phyloP scores from a whole-genome alignment of 768 basidiomycete genomes.

The Dacryopinax primogenitus region DNA sequence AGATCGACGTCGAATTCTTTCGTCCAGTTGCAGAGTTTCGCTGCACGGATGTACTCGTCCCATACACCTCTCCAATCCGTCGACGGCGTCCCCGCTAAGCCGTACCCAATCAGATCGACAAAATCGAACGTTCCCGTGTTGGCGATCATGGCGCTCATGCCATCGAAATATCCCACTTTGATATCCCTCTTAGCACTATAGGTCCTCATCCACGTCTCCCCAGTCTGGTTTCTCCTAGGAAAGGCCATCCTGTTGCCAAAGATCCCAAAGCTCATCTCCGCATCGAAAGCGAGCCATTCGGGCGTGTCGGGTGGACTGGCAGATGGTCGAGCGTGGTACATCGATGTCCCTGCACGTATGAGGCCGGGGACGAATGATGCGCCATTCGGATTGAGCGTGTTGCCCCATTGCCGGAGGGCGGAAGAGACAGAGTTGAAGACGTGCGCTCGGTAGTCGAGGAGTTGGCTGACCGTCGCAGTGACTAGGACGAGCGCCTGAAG shows the following conservation, averaged over 20 bases:
- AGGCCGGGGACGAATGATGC: slow-evolving; percentile 22
- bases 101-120: slow-evolving; percentile 20
- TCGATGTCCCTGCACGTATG: slow-evolving; percentile 20
- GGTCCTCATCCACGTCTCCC: slow-evolving; percentile 19
- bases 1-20: slow-evolving; percentile 13
- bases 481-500: neutral
- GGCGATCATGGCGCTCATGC: slow-evolving; percentile 18
- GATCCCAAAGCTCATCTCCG: slow-evolving; percentile 22
- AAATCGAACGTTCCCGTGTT: slow-evolving; percentile 22
- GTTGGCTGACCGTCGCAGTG: neutral
- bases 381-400: slow-evolving; percentile 18
- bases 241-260: slow-evolving; percentile 13
- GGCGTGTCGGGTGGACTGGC: slow-evolving; percentile 17
- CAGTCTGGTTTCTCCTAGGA: slow-evolving; percentile 8
- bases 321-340: neutral
- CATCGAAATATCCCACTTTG: slow-evolving; percentile 19
- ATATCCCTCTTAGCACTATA: slow-evolving; percentile 19
- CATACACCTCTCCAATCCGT: slow-evolving; percentile 13
- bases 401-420: slow-evolving; percentile 7
- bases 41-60: slow-evolving; percentile 22
- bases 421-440: neutral
- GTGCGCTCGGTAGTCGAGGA: neutral
- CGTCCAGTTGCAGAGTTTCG: slow-evolving; percentile 20
- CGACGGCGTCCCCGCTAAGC: slow-evolving; percentile 12
- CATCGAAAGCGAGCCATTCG: slow-evolving; percentile 25